phyloP scores from a whole-genome alignment of 225 moss, liverwort and hornwort species.

The Pseudoscleropodium purum region DNA sequence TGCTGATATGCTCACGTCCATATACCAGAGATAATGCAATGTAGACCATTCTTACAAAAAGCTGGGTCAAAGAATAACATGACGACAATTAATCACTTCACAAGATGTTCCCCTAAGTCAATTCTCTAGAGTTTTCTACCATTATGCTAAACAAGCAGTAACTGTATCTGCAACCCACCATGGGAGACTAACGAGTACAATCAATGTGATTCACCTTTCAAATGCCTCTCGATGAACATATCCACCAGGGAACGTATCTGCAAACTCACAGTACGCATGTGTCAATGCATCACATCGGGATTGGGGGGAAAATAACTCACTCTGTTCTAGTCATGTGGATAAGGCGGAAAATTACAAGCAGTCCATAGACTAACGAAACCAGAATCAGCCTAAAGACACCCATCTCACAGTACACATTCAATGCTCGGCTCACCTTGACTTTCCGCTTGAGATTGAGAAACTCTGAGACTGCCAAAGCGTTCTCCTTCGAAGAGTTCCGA shows the following conservation, averaged over 20 bases:
- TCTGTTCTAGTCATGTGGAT: not conserved
- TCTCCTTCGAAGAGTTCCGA: constrained; percentile 39
- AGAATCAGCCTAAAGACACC: not conserved
- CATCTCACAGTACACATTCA: not conserved
- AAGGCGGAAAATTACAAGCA: not conserved
- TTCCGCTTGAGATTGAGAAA: constrained; percentile 57
- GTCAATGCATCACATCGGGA: not conserved
- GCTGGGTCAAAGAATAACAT: constrained; percentile 18
- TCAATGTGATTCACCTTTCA: constrained; percentile 55
- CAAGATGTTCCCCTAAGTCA: not conserved
- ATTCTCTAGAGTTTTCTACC: constrained; percentile 5
- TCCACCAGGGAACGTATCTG: constrained; percentile 64
- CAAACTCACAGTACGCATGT: not conserved
- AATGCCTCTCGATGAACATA: constrained; percentile 52
- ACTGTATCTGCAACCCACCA: constrained; percentile 29
- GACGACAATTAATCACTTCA: constrained; percentile 16
- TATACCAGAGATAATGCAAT: not conserved
- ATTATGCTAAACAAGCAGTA: constrained; percentile 13
- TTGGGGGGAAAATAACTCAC: not conserved
- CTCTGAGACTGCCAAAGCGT: constrained; percentile 39
- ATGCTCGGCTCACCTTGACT: constrained; percentile 35
- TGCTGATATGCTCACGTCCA: not conserved
- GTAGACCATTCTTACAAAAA: constrained; percentile 8
- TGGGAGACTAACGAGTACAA: constrained; percentile 24
- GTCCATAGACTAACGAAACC: not conserved